Evolutionary conservation across 1,139 yeast species (phyloP), one percentile per base, ranked within the genome.

Genomic region (Tardiomyces blankii): DNA sequence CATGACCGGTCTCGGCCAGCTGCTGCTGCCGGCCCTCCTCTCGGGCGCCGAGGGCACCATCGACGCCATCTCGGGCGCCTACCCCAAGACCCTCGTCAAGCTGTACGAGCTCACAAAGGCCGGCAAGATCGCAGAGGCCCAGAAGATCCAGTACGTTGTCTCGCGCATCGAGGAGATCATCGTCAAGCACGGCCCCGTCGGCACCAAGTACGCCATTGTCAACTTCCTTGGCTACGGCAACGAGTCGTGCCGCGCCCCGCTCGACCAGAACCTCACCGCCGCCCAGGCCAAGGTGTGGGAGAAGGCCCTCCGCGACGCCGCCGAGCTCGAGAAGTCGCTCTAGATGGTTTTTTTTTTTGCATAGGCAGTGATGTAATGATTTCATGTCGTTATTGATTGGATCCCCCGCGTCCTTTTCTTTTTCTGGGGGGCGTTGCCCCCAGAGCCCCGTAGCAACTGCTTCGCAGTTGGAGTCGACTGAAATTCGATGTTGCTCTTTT

Each of bases 1-100:
- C n/a, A 66, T 70, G 57, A 69, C 75, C n/a, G 77, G 77, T 6
- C 58, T 72, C 38, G 77, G 77, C 21, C 76, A 73, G 56, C 60
- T 71, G 25, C 57, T 73, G 46, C 54, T 72, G 30, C 75, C 77
- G 19, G 71, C 72, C 4, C 53, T 71, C 46, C 49, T 68, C 1
- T 72, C 70, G n/a, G 75, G 75, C 18, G 59, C 65, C 46, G 60
- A 60, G 47, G 77, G 75, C 40, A 65, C 76, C 33, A 68, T 73
- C 51, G 77, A 73, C 51, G 76, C 76, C 14, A 58, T 73, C 40
- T 64, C 74, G 35, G 75, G 74, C 33, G 75, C 74, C 1, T 72
- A 64, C 63, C 77, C 77, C 46, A 69, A 70, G 57, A 59, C 68
- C 4, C 65, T 68, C 46, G 68, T 69, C 45, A 62, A 64, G 48